Evolutionary conservation across 2,329 filamentous ascomycete species (phyloP).

Genomic region (Endocalyx cinctus): DNA sequence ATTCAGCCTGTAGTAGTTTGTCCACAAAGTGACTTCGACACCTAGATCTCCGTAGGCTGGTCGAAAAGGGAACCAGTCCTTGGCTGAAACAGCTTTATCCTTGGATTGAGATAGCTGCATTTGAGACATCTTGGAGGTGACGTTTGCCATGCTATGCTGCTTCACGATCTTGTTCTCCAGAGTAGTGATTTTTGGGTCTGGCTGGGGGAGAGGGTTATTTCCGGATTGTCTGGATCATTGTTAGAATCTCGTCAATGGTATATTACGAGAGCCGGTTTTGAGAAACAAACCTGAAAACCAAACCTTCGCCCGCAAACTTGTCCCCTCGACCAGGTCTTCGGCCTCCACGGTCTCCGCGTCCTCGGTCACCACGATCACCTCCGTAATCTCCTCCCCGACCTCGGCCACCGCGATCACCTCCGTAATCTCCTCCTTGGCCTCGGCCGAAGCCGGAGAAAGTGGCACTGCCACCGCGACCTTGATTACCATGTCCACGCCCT

Average conservation of each 20-base stretch:
- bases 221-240: conserved; percentile 7
- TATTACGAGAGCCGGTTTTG: neutral
- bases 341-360: conserved; percentile 12
- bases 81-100: conserved; percentile 6
- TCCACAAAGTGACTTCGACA: conserved; percentile 40
- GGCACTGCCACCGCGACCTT: conserved; percentile 10
- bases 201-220: conserved; percentile 14
- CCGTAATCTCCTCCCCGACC: conserved; percentile 6
- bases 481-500: conserved; percentile 2
- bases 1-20: conserved; percentile 49
- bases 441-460: conserved; percentile 14
- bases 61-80: conserved; percentile 36
- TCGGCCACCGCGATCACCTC: conserved; percentile 12
- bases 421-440: conserved; percentile 10
- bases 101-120: conserved; percentile 21
- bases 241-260: conserved; percentile 5
- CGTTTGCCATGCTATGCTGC: conserved; percentile 19
- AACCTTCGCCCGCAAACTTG: conserved; percentile 18
- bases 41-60: conserved; percentile 47
- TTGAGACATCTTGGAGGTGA: conserved; percentile 33
- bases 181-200: conserved; percentile 26
- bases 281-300: conserved; percentile 25
- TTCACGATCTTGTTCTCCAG: conserved; percentile 39
- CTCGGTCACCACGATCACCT: conserved; percentile 7
- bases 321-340: conserved; percentile 12